phyloP scores from a whole-genome alignment of 2,329 filamentous ascomycete genomes.

The Calonectria pseudoturangicola region DNA sequence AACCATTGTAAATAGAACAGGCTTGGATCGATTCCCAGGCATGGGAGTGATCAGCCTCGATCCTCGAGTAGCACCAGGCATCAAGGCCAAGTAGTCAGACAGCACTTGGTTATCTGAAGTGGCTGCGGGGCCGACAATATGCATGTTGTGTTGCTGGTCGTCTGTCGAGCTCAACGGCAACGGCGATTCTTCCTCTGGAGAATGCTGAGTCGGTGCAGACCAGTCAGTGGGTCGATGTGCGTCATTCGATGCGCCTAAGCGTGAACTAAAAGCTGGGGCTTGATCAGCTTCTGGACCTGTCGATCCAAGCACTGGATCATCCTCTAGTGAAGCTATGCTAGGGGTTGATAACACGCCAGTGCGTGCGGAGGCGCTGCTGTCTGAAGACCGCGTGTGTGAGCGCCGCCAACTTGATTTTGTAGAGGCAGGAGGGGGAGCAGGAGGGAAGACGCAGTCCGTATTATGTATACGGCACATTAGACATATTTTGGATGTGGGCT shows the following conservation, averaged over 20 bases:
- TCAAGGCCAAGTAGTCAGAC: slow-evolving; percentile 70
- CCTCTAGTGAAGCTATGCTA: not conserved
- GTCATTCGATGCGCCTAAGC: not conserved
- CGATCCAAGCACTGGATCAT: slow-evolving; percentile 1
- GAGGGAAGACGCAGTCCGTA: slow-evolving; percentile 73
- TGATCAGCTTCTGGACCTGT: slow-evolving; percentile 4
- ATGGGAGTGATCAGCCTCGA: slow-evolving; percentile 57
- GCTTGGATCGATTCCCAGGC: slow-evolving; percentile 57
- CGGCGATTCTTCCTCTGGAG: slow-evolving; percentile 51
- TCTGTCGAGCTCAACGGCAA: slow-evolving; percentile 57
- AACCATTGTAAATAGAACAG: slow-evolving; percentile 68
- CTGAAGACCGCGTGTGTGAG: slow-evolving; percentile 29
- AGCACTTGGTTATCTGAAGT: slow-evolving; percentile 77
- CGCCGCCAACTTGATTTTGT: slow-evolving; percentile 44
- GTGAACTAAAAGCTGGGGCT: not conserved
- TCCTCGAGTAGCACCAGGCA: slow-evolving; percentile 55
- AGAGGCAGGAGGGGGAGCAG: slow-evolving; percentile 51
- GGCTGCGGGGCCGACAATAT: slow-evolving; percentile 76
- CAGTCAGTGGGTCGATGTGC: slow-evolving; percentile 26
- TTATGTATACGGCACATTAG: slow-evolving; percentile 75
- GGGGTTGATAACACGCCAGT: not conserved
- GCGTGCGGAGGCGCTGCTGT: slow-evolving; percentile 14
- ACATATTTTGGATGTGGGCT: slow-evolving; percentile 71
- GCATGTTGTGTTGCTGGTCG: slow-evolving; percentile 64
- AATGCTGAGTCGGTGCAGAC: slow-evolving; percentile 17